Base-by-base conservation (phyloP, 1,139 yeast genomes). In the Scheffersomyces illinoinensis region DNA sequence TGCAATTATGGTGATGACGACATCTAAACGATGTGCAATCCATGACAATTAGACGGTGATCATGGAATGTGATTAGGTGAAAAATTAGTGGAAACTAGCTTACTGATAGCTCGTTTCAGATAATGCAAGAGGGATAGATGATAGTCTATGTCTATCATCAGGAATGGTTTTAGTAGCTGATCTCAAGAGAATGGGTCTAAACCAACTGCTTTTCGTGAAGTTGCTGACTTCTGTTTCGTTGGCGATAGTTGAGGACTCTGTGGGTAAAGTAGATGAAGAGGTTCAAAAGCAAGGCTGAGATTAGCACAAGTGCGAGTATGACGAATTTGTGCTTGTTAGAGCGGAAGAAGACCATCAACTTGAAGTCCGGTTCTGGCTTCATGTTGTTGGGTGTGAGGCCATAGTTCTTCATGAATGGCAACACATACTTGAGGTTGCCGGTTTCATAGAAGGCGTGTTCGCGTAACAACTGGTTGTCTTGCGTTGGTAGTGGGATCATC, bases 401-500 rank as follows among this genome's bases (percentile, higher is more conserved):
- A 55, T 67, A 67, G 54, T 62, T 66, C 54, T 64, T 66, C 52
- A 66, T 61, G 53, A 66, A 65, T 1, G 70, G 69, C 54, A 65
- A 52, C 8, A 66, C 63, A 53, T 67, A 62, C 55, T 66, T 64
- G 33, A 65, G 47, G 59, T 66, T 66, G 21, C 71, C 72, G 0
- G 72, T 66, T 19, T 68, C 74, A 55, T 73, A 74, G 59, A 72
- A 75, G 39, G 72, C 72, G 61, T 75, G 78, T 56, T 75, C 78
- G 50, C 68, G 62, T 54, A 75, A 66, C 53, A 75, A 63, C 47
- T 59, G 58, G 20, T 58, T 54, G 57, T 75, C 78, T 48, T 66
- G 55, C 5, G 70, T 61, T 18, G 77, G 67, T 50, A 54, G 58
- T 26, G 71, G 71, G 21, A 68, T 65, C 66, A 63, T 63, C n/a